Base-by-base conservation (phyloP, 1,139 yeast species). In the Kodamaea sp. region DNA sequence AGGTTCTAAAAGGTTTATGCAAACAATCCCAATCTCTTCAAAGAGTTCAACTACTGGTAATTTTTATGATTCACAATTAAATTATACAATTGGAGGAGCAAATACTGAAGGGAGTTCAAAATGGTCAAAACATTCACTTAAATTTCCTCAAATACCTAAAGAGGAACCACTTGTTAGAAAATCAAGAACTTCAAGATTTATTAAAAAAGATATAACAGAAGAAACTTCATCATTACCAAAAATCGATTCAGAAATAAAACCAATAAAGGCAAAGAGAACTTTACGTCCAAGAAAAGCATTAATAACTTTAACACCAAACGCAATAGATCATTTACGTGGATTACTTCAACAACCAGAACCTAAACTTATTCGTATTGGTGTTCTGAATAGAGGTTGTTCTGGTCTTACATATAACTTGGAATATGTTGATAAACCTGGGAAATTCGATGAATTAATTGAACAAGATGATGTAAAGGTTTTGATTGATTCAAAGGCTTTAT, bases 371-470 rank as follows among this genome's bases (percentile, higher is more conserved):
- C 75, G 97, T 53, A 84, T 92, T 15, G 96, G 97, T 5, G 97
- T 94, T n/a, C 79, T 81, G 51, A 92, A 92, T 62, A 75, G 97
- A 62, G 98, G 98, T 3, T 92, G 98, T 60, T 90, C 97, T 0
- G 98, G 98, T 0, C 73, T 92, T 46, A 84, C 96, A 0, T 92
- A 92, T 62, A 84, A 89, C 60, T 68, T 92, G 48, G 96, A 89
- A 58, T 92, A 92, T 62, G 96, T 92, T 34, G 78, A 81, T 32
- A 73, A 79, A 58, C 92, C 97, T 4, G 96, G 94, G 9, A 88
- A 89, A 64, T 92, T 90, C 55, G 98, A 92, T 61, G 98, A 92
- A 63, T 73, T 83, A 45, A 87, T 92, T 11, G 87, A 80, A 50
- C 97, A 90, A 63, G 96, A 89, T 53, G 97, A 95, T 24, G 95